phyloP scores from a whole-genome alignment of 2,329 filamentous ascomycete species.

The Diaporthe nobilis region DNA sequence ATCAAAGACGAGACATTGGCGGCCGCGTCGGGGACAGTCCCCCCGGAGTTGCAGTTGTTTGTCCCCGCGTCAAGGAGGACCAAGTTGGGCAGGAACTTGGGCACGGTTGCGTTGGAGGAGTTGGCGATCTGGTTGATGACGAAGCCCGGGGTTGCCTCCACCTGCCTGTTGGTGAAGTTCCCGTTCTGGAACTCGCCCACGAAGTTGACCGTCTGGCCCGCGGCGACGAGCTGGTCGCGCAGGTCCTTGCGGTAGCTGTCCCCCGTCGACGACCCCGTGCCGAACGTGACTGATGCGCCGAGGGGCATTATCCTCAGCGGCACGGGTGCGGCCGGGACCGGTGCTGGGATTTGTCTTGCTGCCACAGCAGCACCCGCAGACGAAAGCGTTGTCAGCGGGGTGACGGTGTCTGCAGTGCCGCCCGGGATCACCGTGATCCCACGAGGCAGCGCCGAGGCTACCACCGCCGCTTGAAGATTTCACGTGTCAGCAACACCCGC shows the following conservation, averaged over 20 bases:
- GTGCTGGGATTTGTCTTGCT: slow-evolving; percentile 3
- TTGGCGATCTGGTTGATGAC: slow-evolving; percentile 44
- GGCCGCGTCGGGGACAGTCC: slow-evolving; percentile 43
- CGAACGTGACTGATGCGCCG: slow-evolving; percentile 46
- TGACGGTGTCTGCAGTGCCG: slow-evolving; percentile 15
- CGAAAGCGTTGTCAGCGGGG: slow-evolving; percentile 16
- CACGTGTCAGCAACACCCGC: not conserved
- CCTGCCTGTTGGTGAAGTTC: slow-evolving; percentile 44
- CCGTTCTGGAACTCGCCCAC: slow-evolving; percentile 45
- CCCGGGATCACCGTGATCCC: slow-evolving; percentile 31
- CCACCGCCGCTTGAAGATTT: not conserved
- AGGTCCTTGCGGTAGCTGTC: slow-evolving; percentile 47
- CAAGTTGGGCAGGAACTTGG: slow-evolving; percentile 44
- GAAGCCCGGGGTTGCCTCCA: slow-evolving; percentile 46
- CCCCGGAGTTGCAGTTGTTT: slow-evolving; percentile 47
- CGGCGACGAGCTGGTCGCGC: slow-evolving; percentile 41
- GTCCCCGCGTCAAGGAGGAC: slow-evolving; percentile 46
- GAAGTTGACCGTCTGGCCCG: slow-evolving; percentile 44
- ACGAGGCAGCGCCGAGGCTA: slow-evolving; percentile 27
- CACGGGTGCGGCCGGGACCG: not conserved
- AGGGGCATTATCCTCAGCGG: slow-evolving; percentile 45
- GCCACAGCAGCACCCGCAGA: not conserved
- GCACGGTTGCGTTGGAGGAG: slow-evolving; percentile 38
- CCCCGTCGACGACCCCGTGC: slow-evolving; percentile 44
- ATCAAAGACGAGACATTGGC: slow-evolving; percentile 44